These are phyloP conservation scores for Spathaspora gorwiae DNA, from an alignment of 805 yeast genomes.

Conservation along the genomic window DNA sequence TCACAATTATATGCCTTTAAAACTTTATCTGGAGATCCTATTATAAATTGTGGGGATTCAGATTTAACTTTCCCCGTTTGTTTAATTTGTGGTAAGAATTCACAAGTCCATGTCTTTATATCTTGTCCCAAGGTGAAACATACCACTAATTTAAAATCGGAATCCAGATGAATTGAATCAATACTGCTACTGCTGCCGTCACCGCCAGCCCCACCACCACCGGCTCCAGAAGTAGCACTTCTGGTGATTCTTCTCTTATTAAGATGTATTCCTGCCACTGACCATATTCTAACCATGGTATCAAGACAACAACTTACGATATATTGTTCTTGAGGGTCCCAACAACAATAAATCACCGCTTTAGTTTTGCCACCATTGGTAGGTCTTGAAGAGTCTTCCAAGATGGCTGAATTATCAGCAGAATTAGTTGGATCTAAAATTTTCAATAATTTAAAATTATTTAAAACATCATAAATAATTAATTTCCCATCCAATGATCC, in stretches of 20 bases:
- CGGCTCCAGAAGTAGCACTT: not conserved
- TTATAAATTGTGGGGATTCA: constrained; percentile 45
- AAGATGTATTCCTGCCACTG: constrained; percentile 33
- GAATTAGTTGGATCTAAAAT: constrained; percentile 25
- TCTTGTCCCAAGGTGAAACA: constrained; percentile 39
- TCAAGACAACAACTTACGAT: constrained; percentile 72
- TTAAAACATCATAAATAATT: constrained; percentile 58
- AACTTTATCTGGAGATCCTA: constrained; percentile 75
- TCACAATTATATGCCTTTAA: constrained; percentile 35
- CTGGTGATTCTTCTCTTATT: constrained; percentile 9
- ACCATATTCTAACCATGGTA: constrained; percentile 67
- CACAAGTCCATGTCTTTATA: constrained; percentile 48
- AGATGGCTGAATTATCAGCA: constrained; percentile 24
- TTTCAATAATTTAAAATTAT: constrained; percentile 31
- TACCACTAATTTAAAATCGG: constrained; percentile 18
- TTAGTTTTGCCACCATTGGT: constrained; percentile 17
- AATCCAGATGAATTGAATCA: not conserved
- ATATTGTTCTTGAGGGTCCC: constrained; percentile 69
- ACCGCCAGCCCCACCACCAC: not conserved
- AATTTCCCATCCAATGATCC: constrained; percentile 67
- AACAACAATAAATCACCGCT: constrained; percentile 61
- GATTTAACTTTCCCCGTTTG: constrained; percentile 7
- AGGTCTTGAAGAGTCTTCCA: constrained; percentile 21
- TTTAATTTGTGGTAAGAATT: constrained; percentile 56
- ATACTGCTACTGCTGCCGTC: not conserved